Base-by-base conservation (phyloP, 805 yeast species). In the Wickerhamomyces rabaulensis region DNA sequence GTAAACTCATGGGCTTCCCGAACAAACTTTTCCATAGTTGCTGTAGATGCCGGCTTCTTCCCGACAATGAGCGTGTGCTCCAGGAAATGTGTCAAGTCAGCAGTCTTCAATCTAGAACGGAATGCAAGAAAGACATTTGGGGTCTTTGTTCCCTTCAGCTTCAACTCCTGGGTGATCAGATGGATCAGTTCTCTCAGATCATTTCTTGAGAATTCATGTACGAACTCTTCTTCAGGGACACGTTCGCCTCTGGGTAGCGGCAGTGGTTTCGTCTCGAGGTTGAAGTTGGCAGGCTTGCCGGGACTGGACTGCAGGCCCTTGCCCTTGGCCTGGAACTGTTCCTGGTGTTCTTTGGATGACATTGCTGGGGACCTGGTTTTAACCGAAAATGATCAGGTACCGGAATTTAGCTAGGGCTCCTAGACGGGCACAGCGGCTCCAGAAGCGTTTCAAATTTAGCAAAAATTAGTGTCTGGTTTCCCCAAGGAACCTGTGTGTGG, bases 41-140 rank as follows among this genome's bases (percentile, higher is more conserved):
- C 73, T 8, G 72, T 70, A 2, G 71, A 58, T 21, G 83, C 66
- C 22, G 74, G 71, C 33, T 60, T 59, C 12, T 74, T 67, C 0
- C 87, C 87, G 39, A 70, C 58, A 2, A 86, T 86, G 49, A 86
- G 81, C 2, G 87, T 68, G 5, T 66, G 64, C 41, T 75, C 74
- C 21, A 90, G 62, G 43, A 87, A 80, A 21, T 63, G 60, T 42
- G 82, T 75, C 23, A 89, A 69, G 41, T 77, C 80, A 38, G 70
- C 66, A 57, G 84, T 89, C 43, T 78, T 76, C 45, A 79, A 76
- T 50, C 80, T 79, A 1, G 91, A 84, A 45, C 96, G 67, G 66
- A 84, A 87, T 0, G 96, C 94, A 33, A 90, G 71, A 54, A 89
- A 71, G 1, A 90, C 63, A 45, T 82, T 82, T 7, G 95, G 95